A percentile compares a stretch with the other conserved stretches of the same genome.
Evolutionary conservation across 352 stramenopile genomes (phyloP).

Genomic region (Lagenidium giganteum): DNA sequence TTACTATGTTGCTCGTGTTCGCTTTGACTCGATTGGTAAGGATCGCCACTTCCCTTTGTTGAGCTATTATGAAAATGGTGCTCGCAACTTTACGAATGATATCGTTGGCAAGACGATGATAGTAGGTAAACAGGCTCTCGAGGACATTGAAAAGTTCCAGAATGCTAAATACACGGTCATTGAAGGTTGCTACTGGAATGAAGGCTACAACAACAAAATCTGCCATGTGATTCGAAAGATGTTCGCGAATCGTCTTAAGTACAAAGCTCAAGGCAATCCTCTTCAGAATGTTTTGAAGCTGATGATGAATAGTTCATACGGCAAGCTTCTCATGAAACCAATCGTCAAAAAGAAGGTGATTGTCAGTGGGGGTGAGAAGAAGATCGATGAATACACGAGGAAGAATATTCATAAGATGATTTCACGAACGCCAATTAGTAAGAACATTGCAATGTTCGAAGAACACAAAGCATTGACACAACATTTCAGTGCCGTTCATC

Average conservation of each 20-base stretch:
- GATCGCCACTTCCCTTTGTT: slow-evolving; percentile 7
- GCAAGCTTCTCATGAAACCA: slow-evolving; percentile 8
- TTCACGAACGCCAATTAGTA: slow-evolving; percentile 5
- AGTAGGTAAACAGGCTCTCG: slow-evolving; percentile 8
- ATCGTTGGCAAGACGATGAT: slow-evolving; percentile 3
- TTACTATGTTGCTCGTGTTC: slow-evolving; percentile 6
- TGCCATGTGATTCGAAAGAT: slow-evolving; percentile 3
- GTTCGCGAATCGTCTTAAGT: slow-evolving; percentile 6
- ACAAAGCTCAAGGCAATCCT: slow-evolving; percentile 9
- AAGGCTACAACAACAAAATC: slow-evolving; percentile 13
- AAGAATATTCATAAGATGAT: slow-evolving; percentile 14
- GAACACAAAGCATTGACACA: slow-evolving; percentile 11
- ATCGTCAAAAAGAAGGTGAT: slow-evolving; percentile 12
- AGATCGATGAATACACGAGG: slow-evolving; percentile 5
- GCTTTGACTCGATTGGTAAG: slow-evolving; percentile 6
- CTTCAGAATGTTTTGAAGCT: slow-evolving; percentile 9
- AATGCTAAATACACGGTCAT: slow-evolving; percentile 4
- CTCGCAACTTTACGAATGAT: slow-evolving; percentile 12
- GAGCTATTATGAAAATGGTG: slow-evolving; percentile 1
- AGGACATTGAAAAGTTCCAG: slow-evolving; percentile 12
- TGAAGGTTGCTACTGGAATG: slow-evolving; percentile 11
- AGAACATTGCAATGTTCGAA: slow-evolving; percentile 12
- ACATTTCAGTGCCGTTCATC: slow-evolving; percentile 7
- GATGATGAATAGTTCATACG: slow-evolving; percentile 11
- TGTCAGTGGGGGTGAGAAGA: slow-evolving; percentile 5